Base-by-base conservation (phyloP, 1,284 basidiomycete species). In the Chondrostereum purpureum region DNA sequence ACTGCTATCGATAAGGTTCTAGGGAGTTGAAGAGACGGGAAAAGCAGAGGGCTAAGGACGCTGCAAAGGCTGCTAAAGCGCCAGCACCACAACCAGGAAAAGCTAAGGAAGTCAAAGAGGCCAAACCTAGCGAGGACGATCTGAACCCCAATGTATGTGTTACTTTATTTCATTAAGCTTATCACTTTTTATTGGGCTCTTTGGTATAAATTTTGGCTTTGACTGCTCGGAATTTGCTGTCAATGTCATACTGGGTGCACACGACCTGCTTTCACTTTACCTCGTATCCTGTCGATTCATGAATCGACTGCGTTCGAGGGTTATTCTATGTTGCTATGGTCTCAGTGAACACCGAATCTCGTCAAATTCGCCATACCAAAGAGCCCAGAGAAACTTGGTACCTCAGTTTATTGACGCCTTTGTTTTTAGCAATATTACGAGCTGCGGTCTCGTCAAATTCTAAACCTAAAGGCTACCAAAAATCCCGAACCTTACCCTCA, bases 401-500 rank as follows among this genome's bases (percentile, higher is more conserved):
- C 27, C n/a, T 31, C 27, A 31, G 8, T 8, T 8, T n/a, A 31
- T n/a, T 31, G n/a, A 31, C 27, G n/a, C n/a, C 27, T 8, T 31
- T n/a, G n/a, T 31, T 31, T 8, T 31, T 54, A 95, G 92, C 92
- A 96, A 88, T 99, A 97, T 77, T 95, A 89, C 66, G 93, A 98
- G 65, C 73, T 93, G 53, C 84, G 96, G 55, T 88, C 84, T 40
- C 81, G 92, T 47, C 83, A 89, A 58, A 93, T 99, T 58, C 80
- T 84, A 55, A 82, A 83, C 57, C 77, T 99, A 50, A 86, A 92
- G 64, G 77, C 88, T 63, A 88, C 89, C 39, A 84, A 88, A 64
- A 68, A 79, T 22, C 92, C 92, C 4, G 91, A 95, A 63, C 95
- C 96, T 2, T 99, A 99, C 73, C 95, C 96, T 16, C 96, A 99